phyloP scores from a whole-genome alignment of 345 rosid species.

The Combretum micranthum region DNA sequence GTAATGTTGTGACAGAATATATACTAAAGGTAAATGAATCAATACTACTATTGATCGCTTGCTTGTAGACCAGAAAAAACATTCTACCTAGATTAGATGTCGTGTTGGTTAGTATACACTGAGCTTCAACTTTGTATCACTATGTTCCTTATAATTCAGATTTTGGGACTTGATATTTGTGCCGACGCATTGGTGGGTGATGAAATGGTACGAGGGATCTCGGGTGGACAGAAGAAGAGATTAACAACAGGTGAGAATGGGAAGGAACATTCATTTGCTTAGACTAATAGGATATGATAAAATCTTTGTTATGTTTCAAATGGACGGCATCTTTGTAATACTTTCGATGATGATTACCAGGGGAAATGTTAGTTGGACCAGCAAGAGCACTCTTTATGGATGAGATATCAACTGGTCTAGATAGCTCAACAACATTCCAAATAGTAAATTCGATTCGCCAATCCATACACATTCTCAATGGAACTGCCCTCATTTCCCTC shows the following conservation, averaged over 20 bases:
- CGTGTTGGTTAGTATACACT: neutral
- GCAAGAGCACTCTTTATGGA: conserved; percentile 79
- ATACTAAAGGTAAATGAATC: conserved; percentile 76
- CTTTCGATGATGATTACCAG: conserved; percentile 11
- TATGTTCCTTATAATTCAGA: conserved; percentile 18
- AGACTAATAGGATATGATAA: too few relatives aligned
- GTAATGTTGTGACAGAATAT: conserved; percentile 69
- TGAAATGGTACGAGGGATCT: conserved; percentile 53
- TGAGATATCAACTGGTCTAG: conserved; percentile 80
- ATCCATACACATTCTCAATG: conserved; percentile 46
- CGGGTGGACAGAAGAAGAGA: conserved; percentile 58
- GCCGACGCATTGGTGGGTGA: conserved; percentile 57
- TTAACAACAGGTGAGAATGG: conserved; percentile 34
- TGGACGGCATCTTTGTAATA: too few relatives aligned
- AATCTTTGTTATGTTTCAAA: too few relatives aligned
- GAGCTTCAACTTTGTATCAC: neutral
- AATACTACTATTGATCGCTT: too few relatives aligned
- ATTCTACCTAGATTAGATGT: too few relatives aligned
- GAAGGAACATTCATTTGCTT: too few relatives aligned
- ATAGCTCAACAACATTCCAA: conserved; percentile 75
- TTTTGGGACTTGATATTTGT: conserved; percentile 53
- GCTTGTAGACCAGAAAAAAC: too few relatives aligned
- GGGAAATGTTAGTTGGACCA: conserved; percentile 85
- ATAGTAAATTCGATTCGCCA: conserved; percentile 68
- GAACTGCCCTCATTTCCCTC: conserved; percentile 71